Evolutionary conservation across 345 rosid genomes (phyloP).

Genomic region (Hibiscus mutabilis): DNA sequence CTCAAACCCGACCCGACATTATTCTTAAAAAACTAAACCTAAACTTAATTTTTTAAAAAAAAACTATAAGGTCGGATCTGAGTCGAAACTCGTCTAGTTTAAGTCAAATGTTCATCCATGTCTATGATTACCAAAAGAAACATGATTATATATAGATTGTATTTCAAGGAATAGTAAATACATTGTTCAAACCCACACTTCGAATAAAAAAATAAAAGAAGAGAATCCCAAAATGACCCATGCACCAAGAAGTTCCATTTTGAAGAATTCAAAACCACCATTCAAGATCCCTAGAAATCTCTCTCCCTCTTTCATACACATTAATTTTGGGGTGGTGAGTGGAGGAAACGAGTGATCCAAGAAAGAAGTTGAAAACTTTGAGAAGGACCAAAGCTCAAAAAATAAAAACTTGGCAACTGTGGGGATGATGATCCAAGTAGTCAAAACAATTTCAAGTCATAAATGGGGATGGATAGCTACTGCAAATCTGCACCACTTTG

Average conservation of each 20-base stretch:
- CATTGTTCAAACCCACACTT: background rate
- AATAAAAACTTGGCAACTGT: background rate
- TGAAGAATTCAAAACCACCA: background rate
- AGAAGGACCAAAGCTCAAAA: constrained; percentile 21
- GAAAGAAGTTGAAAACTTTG: background rate
- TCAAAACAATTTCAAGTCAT: background rate
- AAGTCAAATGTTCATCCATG: too few species aligned
- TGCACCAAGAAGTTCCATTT: background rate
- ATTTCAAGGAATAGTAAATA: background rate
- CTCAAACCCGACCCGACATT: too few species aligned
- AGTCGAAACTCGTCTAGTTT: too few species aligned
- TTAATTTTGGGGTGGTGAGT: background rate
- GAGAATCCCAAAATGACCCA: background rate
- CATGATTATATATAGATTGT: background rate
- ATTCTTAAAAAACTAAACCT: too few species aligned
- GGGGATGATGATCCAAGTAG: constrained; percentile 31
- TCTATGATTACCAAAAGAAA: background rate
- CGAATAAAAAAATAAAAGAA: background rate
- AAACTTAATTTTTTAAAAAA: too few species aligned
- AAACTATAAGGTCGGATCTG: too few species aligned
- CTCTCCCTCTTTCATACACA: background rate
- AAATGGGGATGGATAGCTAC: background rate
- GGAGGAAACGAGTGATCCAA: constrained; percentile 24
- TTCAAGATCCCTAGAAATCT: background rate
- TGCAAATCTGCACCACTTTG: constrained; percentile 4